These are phyloP conservation scores for Groenewaldozyma sp. DNA, from an alignment of 1,139 yeast genomes.

Conservation along the genomic window DNA sequence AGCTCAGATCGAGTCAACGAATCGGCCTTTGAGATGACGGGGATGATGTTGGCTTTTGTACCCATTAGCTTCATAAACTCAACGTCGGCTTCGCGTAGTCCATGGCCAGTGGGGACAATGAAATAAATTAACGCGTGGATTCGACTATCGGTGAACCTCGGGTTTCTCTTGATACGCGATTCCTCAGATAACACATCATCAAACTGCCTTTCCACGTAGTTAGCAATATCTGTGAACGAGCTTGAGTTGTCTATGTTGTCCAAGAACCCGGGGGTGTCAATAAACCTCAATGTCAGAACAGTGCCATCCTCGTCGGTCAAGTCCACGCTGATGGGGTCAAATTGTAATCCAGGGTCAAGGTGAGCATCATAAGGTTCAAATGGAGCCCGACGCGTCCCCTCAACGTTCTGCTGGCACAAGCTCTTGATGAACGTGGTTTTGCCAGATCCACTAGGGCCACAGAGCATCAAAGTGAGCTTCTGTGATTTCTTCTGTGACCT, in stretches of 20 bases:
- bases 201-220: slow-evolving; percentile 78
- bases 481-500: slow-evolving; percentile 80
- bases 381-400: slow-evolving; percentile 11
- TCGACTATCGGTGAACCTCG: slow-evolving; percentile 65
- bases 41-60: slow-evolving; percentile 75
- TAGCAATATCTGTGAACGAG: slow-evolving; percentile 58
- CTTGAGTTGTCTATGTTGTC: slow-evolving; percentile 58
- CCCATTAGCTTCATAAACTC: slow-evolving; percentile 73
- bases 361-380: slow-evolving; percentile 37
- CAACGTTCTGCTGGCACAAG: slow-evolving; percentile 75
- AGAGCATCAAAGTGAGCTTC: slow-evolving; percentile 72
- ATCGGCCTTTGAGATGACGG: slow-evolving; percentile 82
- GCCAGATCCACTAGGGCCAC: slow-evolving; percentile 77
- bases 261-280: slow-evolving; percentile 78
- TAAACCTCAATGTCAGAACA: slow-evolving; percentile 52
- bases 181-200: slow-evolving; percentile 93
- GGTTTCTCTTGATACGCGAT: slow-evolving; percentile 83
- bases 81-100: slow-evolving; percentile 63
- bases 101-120: slow-evolving; percentile 70
- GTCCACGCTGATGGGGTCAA: slow-evolving; percentile 35
- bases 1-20: slow-evolving; percentile 74
- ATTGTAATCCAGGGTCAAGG: slow-evolving; percentile 40
- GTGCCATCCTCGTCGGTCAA: slow-evolving; percentile 55
- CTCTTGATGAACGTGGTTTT: slow-evolving; percentile 80
- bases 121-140: slow-evolving; percentile 67